Percentiles rank a stretch among this genome's conserved stretches.
Evolutionary conservation across 257 asterid genomes (phyloP).

Genomic region (Solanum pimpinellifolium): DNA sequence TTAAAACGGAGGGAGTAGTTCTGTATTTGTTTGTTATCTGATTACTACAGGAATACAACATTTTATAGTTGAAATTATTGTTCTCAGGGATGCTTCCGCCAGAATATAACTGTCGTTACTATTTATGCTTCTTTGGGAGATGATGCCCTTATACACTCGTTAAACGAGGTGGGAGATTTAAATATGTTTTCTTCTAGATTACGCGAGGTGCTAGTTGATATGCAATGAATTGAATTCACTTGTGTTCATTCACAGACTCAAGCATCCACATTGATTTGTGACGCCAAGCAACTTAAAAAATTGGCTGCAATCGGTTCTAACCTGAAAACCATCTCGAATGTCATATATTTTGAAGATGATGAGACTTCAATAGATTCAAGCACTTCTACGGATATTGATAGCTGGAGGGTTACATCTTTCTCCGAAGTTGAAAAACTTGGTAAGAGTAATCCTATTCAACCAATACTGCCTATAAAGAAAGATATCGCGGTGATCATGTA

Average conservation of each 20-base stretch:
- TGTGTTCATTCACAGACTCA: slow-evolving; percentile 52
- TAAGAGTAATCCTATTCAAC: slow-evolving; percentile 29
- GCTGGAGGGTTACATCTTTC: slow-evolving; percentile 48
- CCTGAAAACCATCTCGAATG: slow-evolving; percentile 39
- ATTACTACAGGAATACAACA: not conserved
- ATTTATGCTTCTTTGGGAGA: slow-evolving; percentile 89
- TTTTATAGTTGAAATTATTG: not conserved
- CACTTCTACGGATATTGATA: slow-evolving; percentile 15
- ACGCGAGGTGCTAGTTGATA: not conserved
- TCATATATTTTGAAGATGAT: slow-evolving; percentile 58
- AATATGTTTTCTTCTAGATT: not conserved
- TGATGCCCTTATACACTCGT: slow-evolving; percentile 78
- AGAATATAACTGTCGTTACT: slow-evolving; percentile 75
- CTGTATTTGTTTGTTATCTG: not conserved
- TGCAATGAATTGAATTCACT: not conserved
- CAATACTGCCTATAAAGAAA: slow-evolving; percentile 57
- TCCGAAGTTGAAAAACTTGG: slow-evolving; percentile 74
- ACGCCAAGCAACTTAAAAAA: slow-evolving; percentile 69
- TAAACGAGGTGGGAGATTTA: slow-evolving; percentile 53
- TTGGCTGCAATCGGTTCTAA: slow-evolving; percentile 50
- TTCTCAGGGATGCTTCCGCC: slow-evolving; percentile 79
- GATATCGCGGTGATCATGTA: slow-evolving; percentile 89
- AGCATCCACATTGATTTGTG: slow-evolving; percentile 79
- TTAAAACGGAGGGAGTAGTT: not conserved
- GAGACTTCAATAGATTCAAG: slow-evolving; percentile 33